phyloP scores from a whole-genome alignment of 1,284 basidiomycete species.

The Puccinia polysora region DNA sequence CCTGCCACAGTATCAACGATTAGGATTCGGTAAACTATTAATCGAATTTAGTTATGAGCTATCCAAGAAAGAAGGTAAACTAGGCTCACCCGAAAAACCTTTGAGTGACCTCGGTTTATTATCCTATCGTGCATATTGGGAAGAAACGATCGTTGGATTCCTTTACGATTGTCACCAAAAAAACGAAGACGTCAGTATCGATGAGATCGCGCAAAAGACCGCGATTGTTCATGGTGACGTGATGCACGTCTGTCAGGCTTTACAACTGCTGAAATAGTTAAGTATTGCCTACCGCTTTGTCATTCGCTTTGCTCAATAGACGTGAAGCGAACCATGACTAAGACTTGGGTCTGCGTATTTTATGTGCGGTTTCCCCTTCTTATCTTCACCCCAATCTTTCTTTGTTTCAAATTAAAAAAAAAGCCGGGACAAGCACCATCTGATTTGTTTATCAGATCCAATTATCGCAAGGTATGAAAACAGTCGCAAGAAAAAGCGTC shows the following conservation, averaged over 20 bases:
- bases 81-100: conserved; percentile 96
- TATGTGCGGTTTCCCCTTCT: background rate
- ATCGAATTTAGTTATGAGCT: conserved; percentile 99
- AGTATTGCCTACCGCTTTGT: too few species aligned
- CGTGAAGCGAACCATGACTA: background rate
- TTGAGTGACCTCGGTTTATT: conserved; percentile 89
- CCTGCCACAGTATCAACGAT: conserved; percentile 92
- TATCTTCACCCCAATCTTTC: background rate
- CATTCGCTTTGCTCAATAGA: too few species aligned
- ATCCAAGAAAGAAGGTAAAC: conserved; percentile 89
- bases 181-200: conserved; percentile 74
- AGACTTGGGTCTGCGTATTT: background rate
- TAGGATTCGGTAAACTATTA: conserved; percentile 87
- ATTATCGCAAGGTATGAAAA: conserved; percentile 88
- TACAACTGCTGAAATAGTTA: conserved; percentile 91
- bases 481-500: conserved; percentile 70
- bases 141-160: conserved; percentile 89
- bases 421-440: conserved; percentile 77
- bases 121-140: conserved; percentile 94
- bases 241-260: conserved; percentile 94
- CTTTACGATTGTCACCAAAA: conserved; percentile 62
- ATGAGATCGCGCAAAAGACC: conserved; percentile 94
- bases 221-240: conserved; percentile 95
- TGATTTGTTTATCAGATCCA: conserved; percentile 84
- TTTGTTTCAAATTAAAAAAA: background rate